phyloP scores from a whole-genome alignment of 768 basidiomycete species.

The Hygrophoropsis aurantiaca region DNA sequence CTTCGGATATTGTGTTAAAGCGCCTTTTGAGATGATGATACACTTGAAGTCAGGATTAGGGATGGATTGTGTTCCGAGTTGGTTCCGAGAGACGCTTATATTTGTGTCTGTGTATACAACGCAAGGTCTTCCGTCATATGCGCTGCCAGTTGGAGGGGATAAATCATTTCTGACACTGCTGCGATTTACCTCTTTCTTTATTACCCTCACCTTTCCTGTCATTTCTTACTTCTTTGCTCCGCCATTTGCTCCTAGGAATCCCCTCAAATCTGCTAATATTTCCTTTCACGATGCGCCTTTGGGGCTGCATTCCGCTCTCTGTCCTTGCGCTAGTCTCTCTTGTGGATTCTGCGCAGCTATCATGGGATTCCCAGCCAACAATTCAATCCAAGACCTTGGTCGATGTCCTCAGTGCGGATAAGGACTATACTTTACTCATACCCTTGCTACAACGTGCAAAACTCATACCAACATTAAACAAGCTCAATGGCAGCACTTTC shows the following conservation, averaged over 20 bases:
- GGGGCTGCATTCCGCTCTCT: constrained; percentile 32
- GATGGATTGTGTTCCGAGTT: no score
- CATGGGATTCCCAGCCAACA: constrained; percentile 20
- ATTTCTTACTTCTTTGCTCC: constrained; percentile 3
- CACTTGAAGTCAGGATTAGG: no score
- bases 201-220: background rate
- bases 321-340: constrained; percentile 24
- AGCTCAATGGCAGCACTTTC: constrained; percentile 76
- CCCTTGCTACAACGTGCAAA: constrained; percentile 77
- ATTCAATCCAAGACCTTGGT: constrained; percentile 60
- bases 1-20: background rate
- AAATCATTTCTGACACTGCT: background rate
- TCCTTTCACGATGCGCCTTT: constrained; percentile 31
- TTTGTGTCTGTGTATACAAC: no score
- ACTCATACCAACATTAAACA: constrained; percentile 90
- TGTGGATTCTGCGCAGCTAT: constrained; percentile 19
- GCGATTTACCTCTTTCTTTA: background rate
- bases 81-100: no score
- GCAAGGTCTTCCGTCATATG: background rate
- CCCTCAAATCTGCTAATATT: background rate
- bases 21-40: no score
- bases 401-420: constrained; percentile 72
- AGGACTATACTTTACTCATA: constrained; percentile 77
- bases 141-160: background rate
- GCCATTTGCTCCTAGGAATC: no score